Conservation (phyloP, 495 filamentous ascomycete species). For the Jackrogersella minutella region DNA sequence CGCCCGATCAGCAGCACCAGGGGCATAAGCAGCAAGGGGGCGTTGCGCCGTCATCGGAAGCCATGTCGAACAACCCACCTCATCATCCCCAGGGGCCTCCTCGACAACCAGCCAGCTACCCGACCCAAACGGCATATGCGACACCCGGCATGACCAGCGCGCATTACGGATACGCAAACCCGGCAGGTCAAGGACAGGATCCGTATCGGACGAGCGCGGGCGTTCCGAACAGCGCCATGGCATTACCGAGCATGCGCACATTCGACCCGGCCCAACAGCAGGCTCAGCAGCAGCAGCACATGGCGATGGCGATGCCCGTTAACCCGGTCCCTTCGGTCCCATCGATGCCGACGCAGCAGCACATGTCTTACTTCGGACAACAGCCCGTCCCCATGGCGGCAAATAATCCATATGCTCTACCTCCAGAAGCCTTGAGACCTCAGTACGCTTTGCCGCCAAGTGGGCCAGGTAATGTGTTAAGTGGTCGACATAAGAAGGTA, state of each 20-base stretch:
- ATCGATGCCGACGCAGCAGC: slow-evolving; percentile 45
- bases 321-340: slow-evolving; percentile 42
- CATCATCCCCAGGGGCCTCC: slow-evolving; percentile 54
- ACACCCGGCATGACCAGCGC: slow-evolving; percentile 55
- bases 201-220: slow-evolving; percentile 60
- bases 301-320: slow-evolving; percentile 45
- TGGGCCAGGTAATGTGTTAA: slow-evolving; percentile 71
- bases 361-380: slow-evolving; percentile 49
- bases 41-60: slow-evolving; percentile 45
- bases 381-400: slow-evolving; percentile 48
- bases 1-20: slow-evolving; percentile 24
- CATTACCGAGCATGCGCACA: slow-evolving; percentile 72
- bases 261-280: slow-evolving; percentile 59
- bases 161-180: slow-evolving; percentile 65
- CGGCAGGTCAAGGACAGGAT: slow-evolving; percentile 52
- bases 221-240: slow-evolving; percentile 60
- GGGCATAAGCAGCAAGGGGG: slow-evolving; percentile 34
- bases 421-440: slow-evolving; percentile 49
- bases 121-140: slow-evolving; percentile 63
- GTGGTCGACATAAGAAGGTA: slow-evolving; percentile 89
- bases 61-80: slow-evolving; percentile 59
- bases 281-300: slow-evolving; percentile 54
- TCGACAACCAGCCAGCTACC: slow-evolving; percentile 62
- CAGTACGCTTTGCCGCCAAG: slow-evolving; percentile 57
- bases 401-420: slow-evolving; percentile 56